A percentile compares a stretch with the other conserved stretches of the same genome.
Conservation (phyloP, 371 early-diverging fungal genomes). For the Circinella minor region DNA sequence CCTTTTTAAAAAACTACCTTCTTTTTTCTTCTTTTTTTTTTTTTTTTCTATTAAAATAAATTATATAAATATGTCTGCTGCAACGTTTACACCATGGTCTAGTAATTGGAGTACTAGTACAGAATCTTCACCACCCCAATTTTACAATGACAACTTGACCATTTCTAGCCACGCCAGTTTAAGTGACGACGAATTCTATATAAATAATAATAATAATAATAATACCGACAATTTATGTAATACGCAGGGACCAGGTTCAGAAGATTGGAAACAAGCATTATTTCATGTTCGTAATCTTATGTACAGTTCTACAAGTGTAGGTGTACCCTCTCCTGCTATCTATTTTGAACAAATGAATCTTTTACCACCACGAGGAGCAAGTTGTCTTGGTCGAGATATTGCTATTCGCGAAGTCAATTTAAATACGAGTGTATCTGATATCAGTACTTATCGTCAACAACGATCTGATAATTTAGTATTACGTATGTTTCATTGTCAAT, state of each 20-base stretch:
- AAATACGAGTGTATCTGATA: slow-evolving; percentile 15
- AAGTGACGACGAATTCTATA: not conserved
- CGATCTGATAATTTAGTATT: slow-evolving; percentile 44
- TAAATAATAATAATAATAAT: too few relatives aligned
- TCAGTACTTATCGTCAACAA: slow-evolving; percentile 30
- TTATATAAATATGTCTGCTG: slow-evolving; percentile 5
- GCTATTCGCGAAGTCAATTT: slow-evolving; percentile 6
- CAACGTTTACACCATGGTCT: slow-evolving; percentile 7
- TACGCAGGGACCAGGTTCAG: not conserved
- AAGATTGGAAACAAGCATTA: slow-evolving; percentile 27
- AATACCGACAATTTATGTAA: not conserved
- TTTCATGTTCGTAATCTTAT: slow-evolving; percentile 32
- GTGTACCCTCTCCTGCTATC: slow-evolving; percentile 31
- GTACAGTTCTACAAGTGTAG: slow-evolving; percentile 31
- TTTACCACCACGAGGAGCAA: not conserved
- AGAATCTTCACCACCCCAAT: not conserved
- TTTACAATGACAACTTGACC: not conserved
- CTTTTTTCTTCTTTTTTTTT: slow-evolving; percentile 13
- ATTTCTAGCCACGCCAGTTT: not conserved
- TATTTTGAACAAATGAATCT: slow-evolving; percentile 20
- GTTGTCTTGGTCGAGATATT: slow-evolving; percentile 9
- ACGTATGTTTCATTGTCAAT: slow-evolving; percentile 35
- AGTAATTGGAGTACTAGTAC: not conserved
- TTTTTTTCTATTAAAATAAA: not conserved
- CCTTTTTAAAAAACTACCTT: not conserved